A percentile compares a stretch with the other conserved stretches of the same genome.
phyloP scores from a whole-genome alignment of 495 filamentous ascomycete species.

The Parachaetomium inaequale region DNA sequence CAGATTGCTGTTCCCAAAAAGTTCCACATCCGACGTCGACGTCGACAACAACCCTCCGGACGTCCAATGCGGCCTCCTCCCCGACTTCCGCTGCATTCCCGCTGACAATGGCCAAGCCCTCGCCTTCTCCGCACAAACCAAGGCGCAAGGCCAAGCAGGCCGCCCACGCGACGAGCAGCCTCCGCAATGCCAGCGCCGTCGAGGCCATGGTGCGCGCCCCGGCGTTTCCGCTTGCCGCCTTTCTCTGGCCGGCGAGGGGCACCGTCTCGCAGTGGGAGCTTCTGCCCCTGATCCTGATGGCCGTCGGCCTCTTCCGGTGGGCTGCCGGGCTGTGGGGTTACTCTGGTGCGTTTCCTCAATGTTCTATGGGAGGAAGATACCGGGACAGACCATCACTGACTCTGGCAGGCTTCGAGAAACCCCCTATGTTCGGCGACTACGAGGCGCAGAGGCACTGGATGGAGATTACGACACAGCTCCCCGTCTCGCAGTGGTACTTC shows the following conservation, averaged over 20 bases:
- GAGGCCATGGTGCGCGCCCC: conserved; percentile 42
- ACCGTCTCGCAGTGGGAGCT: conserved; percentile 89
- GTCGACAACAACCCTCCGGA: not conserved
- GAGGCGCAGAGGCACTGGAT: conserved; percentile 99
- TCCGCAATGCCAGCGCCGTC: conserved; percentile 17
- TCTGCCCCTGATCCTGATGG: conserved; percentile 82
- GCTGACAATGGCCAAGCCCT: conserved; percentile 43
- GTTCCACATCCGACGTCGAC: not conserved
- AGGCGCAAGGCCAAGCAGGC: conserved; percentile 47
- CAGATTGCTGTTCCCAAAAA: conserved; percentile 23
- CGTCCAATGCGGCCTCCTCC: conserved; percentile 25
- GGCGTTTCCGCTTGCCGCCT: conserved; percentile 81
- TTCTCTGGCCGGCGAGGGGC: conserved; percentile 85
- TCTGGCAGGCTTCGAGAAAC: conserved; percentile 63
- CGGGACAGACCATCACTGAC: conserved; percentile 2
- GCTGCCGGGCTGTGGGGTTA: conserved; percentile 89
- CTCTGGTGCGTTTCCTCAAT: conserved; percentile 59
- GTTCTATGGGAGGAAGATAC: not conserved
- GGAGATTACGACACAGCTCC: conserved; percentile 87
- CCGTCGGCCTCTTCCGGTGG: conserved; percentile 89
- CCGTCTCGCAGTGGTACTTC: conserved; percentile 93
- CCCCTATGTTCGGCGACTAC: conserved; percentile 94
- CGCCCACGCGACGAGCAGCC: conserved; percentile 24
- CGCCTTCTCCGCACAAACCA: conserved; percentile 49
- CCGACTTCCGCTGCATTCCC: conserved; percentile 15